Evolutionary conservation across 2,329 filamentous ascomycete genomes (phyloP).

Genomic region (Cyanodermella asteris): DNA sequence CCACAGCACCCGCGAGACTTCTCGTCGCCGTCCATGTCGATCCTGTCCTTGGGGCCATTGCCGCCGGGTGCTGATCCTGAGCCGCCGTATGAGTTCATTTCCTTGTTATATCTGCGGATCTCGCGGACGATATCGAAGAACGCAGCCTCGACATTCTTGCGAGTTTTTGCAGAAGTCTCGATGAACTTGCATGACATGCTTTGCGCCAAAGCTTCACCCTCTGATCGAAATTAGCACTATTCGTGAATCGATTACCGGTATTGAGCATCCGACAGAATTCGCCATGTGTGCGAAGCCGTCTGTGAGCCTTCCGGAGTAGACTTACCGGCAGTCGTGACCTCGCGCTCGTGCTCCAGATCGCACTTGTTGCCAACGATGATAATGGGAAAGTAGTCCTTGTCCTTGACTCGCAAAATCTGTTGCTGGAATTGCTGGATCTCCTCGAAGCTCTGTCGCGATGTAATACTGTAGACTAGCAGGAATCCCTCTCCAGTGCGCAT

Average conservation of each 20-base stretch:
- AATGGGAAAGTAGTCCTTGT: conserved; percentile 99
- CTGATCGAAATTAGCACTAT: no score
- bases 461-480: conserved; percentile 94
- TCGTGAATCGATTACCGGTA: no score
- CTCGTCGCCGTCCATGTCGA: conserved; percentile 54
- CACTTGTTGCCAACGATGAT: conserved; percentile 99
- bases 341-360: conserved; percentile 82
- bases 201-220: conserved; percentile 69
- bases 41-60: conserved; percentile 43
- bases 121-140: conserved; percentile 98
- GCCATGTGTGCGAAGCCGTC: no score
- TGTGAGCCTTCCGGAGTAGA: no score
- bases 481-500: conserved; percentile 98
- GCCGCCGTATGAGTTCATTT: conserved; percentile 80
- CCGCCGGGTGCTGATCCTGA: conserved; percentile 35
- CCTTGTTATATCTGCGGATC: conserved; percentile 94
- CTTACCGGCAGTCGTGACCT: conserved; percentile 80
- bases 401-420: conserved; percentile 95
- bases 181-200: conserved; percentile 96
- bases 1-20: conserved; percentile 26
- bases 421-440: conserved; percentile 98
- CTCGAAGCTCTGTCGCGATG: conserved; percentile 88
- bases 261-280: no score
- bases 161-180: conserved; percentile 94
- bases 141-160: conserved; percentile 93